Percentiles rank a stretch among this genome's conserved stretches.
Evolutionary conservation across 2,329 filamentous ascomycete species (phyloP).

Genomic region (Torrubiella hemipterigena): DNA sequence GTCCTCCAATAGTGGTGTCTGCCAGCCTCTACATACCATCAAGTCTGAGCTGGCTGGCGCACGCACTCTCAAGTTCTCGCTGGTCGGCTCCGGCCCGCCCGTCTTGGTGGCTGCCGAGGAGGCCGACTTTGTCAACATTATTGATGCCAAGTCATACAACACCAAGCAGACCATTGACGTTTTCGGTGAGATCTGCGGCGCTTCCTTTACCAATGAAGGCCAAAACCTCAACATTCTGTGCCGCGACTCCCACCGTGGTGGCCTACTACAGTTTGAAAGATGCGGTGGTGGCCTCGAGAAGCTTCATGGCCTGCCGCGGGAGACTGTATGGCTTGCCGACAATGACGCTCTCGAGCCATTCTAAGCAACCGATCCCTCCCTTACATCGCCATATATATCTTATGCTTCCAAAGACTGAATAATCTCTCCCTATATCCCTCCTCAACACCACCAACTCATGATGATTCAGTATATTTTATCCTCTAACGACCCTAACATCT

Average conservation of each 20-base stretch:
- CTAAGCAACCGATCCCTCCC: too few relatives aligned
- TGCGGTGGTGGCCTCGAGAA: slow-evolving; percentile 21
- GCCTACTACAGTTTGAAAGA: slow-evolving; percentile 49
- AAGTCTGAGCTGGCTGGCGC: slow-evolving; percentile 56
- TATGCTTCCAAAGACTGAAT: too few relatives aligned
- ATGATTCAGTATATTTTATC: too few relatives aligned
- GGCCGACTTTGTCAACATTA: slow-evolving; percentile 60
- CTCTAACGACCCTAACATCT: too few relatives aligned
- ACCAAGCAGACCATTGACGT: slow-evolving; percentile 61
- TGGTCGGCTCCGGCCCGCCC: slow-evolving; percentile 52
- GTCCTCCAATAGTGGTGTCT: slow-evolving; percentile 37
- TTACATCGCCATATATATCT: too few relatives aligned
- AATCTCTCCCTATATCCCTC: too few relatives aligned
- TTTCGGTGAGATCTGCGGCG: slow-evolving; percentile 63
- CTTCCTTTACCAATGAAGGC: slow-evolving; percentile 55
- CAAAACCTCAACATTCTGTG: slow-evolving; percentile 58
- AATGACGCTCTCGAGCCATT: too few relatives aligned
- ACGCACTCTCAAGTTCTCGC: slow-evolving; percentile 60
- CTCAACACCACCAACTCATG: too few relatives aligned
- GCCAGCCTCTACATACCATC: slow-evolving; percentile 40
- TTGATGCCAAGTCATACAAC: slow-evolving; percentile 53
- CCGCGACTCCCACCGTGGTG: slow-evolving; percentile 52
- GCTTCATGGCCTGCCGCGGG: too few relatives aligned
- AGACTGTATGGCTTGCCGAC: too few relatives aligned
- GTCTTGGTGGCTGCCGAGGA: slow-evolving; percentile 64